Evolutionary conservation across 805 yeast species (phyloP).

Genomic region (Metschnikowia orientalis): DNA sequence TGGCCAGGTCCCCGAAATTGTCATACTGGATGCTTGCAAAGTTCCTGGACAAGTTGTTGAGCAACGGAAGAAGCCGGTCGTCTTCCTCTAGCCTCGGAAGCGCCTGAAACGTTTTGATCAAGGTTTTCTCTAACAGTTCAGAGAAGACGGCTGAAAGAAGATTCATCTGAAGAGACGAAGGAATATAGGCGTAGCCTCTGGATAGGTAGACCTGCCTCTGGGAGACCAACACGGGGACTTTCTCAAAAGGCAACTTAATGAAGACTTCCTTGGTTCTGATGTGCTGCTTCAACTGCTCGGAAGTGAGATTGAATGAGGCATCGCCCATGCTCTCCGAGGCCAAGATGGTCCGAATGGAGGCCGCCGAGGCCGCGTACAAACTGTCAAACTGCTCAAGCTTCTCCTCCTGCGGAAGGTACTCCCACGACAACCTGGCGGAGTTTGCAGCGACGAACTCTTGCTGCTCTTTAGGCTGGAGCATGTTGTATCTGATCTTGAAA

Average conservation of each 20-base stretch:
- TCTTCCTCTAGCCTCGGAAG: conserved; percentile 88
- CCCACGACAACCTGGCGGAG: conserved; percentile 64
- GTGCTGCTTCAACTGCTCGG: conserved; percentile 50
- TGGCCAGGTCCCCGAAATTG: conserved; percentile 39
- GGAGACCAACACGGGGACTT: conserved; percentile 72
- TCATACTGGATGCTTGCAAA: conserved; percentile 48
- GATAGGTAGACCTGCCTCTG: conserved; percentile 64
- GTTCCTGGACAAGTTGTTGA: conserved; percentile 66
- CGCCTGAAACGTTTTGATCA: conserved; percentile 67
- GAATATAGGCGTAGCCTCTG: conserved; percentile 78
- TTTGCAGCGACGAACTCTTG: conserved; percentile 57
- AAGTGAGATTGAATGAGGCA: conserved; percentile 28
- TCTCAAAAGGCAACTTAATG: conserved; percentile 84
- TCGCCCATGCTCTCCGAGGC: conserved; percentile 27
- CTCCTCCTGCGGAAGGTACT: conserved; percentile 60
- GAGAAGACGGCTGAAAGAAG: conserved; percentile 68
- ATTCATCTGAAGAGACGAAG: conserved; percentile 72
- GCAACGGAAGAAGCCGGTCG: conserved; percentile 78
- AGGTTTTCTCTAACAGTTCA: conserved; percentile 44
- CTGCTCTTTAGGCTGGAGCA: conserved; percentile 63
- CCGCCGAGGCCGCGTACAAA: conserved; percentile 53
- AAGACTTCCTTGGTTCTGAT: conserved; percentile 55
- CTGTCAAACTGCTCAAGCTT: conserved; percentile 44
- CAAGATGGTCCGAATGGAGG: conserved; percentile 36
- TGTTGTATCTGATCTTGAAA: conserved; percentile 67